Evolutionary conservation across 2,329 filamentous ascomycete genomes (phyloP), one percentile per base, ranked within the genome.

Genomic region (Aspergillus nomiae): DNA sequence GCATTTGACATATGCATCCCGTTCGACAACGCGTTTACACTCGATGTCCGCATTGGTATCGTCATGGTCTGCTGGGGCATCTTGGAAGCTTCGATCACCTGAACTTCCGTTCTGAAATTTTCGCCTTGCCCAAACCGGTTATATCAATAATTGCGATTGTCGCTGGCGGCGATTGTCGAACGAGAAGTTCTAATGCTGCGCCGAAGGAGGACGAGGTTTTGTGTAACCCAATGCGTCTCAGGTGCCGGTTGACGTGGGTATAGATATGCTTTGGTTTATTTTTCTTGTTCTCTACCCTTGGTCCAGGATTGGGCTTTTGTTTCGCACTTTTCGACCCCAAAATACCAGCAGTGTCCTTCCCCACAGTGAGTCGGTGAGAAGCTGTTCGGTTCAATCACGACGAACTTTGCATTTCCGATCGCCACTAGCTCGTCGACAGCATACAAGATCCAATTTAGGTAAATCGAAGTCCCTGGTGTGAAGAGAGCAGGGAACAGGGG

Each of bases 11-110:
- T 50, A 32, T 56, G 62, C 56, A 60, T 55, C 21, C 58, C 65
- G 36, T 60, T 51, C 8, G 61, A 58, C 34, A 60, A 59, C 56
- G 63, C 60, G 59, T 70, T 64, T 32, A 64, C 62, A 36, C 65
- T 71, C 28, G 69, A 67, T 26, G 62, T 64, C 24, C 65, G 65
- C 55, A 63, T 24, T 4, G 69, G 66, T 28, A 71, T 63, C 26
- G 57, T 38, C 28, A 68, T 56, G 41, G 63, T 58, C 16, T 60
- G 64, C 45, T 62, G 61, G 14, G 62, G 61, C 63, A 69, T 69
- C 5, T 66, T 24, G 21, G 19, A 41, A 48, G 9, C 28, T 38
- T 51, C 2, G 11, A 51, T 34, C 48, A 32, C 16, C 43, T 32
- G 6, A 19, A 28, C n/a, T 45, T 54, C 51, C 28, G 21, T 43